Evolutionary conservation across 148 eudicot species (phyloP).

Genomic region (Silene uniflora): DNA sequence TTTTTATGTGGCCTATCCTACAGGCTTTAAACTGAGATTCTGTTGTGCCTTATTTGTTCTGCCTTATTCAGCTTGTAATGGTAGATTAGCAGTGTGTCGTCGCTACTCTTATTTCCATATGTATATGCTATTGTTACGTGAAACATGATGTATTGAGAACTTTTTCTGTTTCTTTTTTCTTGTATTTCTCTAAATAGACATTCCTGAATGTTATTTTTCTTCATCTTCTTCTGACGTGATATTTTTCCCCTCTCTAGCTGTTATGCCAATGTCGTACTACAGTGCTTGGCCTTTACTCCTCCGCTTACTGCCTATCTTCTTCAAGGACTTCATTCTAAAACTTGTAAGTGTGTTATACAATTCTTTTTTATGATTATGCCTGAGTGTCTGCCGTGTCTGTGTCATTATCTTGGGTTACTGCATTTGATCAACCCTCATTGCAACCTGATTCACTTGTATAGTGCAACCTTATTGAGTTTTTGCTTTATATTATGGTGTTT

Average conservation of each 20-base stretch:
- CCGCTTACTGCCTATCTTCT: constrained; percentile 84
- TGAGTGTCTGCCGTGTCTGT: neutral
- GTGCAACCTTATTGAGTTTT: too few relatives aligned
- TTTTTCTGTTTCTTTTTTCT: neutral
- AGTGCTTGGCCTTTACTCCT: constrained; percentile 84
- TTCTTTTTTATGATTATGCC: neutral
- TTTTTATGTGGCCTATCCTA: neutral
- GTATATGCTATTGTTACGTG: neutral
- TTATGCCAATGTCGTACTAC: constrained; percentile 85
- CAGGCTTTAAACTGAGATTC: constrained; percentile 2
- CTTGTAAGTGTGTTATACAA: constrained; percentile 55
- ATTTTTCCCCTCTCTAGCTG: constrained; percentile 40
- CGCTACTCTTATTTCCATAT: constrained; percentile 1
- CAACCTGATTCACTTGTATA: too few relatives aligned
- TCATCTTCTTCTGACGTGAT: neutral
- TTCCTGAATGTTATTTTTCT: neutral
- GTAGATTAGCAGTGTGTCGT: neutral
- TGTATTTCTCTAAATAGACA: neutral
- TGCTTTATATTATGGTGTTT: too few relatives aligned
- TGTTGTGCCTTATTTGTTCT: neutral
- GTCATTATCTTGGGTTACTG: neutral
- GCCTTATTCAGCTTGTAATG: constrained; percentile 3
- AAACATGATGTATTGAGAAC: neutral
- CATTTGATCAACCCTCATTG: too few relatives aligned
- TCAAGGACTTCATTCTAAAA: constrained; percentile 73